A percentile compares a stretch with the other conserved stretches of the same genome.
Conservation (phyloP, 2,329 filamentous ascomycete species). For the Cladorrhinum sp. region DNA sequence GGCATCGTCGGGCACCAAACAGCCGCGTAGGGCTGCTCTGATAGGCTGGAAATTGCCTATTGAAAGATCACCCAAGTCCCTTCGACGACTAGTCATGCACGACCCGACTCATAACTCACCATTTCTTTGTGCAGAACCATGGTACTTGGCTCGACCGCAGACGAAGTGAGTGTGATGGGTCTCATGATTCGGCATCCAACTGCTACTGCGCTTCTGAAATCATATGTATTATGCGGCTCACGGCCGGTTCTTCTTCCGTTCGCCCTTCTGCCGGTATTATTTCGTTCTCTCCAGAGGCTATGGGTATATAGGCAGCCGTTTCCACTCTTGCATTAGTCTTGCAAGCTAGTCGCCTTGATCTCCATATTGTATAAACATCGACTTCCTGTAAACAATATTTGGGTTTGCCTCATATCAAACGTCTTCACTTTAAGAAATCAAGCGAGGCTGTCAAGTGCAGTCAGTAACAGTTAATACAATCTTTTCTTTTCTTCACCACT, state of each 20-base stretch:
- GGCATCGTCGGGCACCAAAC: conserved; percentile 23
- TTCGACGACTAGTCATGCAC: background rate
- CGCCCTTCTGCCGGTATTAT: background rate
- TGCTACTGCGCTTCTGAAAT: background rate
- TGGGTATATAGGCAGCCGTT: background rate
- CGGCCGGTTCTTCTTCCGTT: background rate
- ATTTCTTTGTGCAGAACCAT: background rate
- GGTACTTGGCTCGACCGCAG: background rate
- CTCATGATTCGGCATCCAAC: background rate
- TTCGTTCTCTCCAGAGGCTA: background rate
- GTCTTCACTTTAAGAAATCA: background rate
- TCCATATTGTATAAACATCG: background rate
- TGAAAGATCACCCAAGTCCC: background rate
- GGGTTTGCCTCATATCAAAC: background rate
- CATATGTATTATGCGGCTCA: background rate
- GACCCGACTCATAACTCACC: background rate
- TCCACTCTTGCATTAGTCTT: background rate
- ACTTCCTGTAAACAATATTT: background rate
- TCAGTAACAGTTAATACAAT: background rate
- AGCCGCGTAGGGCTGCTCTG: background rate
- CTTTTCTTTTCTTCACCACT: background rate
- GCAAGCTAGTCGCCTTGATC: background rate
- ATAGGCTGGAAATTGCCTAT: conserved; percentile 8
- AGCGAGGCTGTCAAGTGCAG: background rate
- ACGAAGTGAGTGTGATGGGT: background rate